Evolutionary conservation across 164 flowering plant species (phyloP).

Genomic region (Paratinospora sagittata): DNA sequence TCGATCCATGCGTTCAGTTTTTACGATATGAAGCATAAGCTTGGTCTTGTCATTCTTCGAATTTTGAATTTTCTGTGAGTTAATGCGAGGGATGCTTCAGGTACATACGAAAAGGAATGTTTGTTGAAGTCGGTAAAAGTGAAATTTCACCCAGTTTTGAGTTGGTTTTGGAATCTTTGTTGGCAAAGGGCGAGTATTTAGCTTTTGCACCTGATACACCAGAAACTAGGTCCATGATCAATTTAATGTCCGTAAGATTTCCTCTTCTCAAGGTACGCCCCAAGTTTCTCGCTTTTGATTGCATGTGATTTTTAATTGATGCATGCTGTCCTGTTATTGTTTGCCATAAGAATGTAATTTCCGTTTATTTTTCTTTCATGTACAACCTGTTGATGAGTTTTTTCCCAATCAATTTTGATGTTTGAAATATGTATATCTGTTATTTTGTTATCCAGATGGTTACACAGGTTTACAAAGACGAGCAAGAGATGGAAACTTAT

Average conservation of each 20-base stretch:
- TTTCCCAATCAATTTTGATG: neutral
- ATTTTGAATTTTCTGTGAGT: slow-evolving; percentile 1
- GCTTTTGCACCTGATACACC: slow-evolving; percentile 92
- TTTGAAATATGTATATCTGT: neutral
- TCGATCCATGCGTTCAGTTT: neutral
- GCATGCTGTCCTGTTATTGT: neutral
- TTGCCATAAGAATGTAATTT: neutral
- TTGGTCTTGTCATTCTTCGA: neutral
- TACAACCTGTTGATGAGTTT: too few relatives aligned
- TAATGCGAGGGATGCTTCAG: slow-evolving; percentile 29
- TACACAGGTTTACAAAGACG: slow-evolving; percentile 68
- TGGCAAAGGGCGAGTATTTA: slow-evolving; percentile 54
- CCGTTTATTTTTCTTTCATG: neutral
- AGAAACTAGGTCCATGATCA: slow-evolving; percentile 69
- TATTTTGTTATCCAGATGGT: slow-evolving; percentile 40
- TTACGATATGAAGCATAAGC: neutral
- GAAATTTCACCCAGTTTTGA: slow-evolving; percentile 64
- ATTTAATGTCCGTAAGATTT: slow-evolving; percentile 59
- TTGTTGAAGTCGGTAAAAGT: slow-evolving; percentile 80
- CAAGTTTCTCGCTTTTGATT: neutral
- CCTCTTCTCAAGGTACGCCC: slow-evolving; percentile 66
- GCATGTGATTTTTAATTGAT: neutral
- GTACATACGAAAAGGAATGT: slow-evolving; percentile 60
- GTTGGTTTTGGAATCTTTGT: slow-evolving; percentile 45
- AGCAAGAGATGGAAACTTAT: slow-evolving; percentile 77